These are phyloP conservation scores for Pseudovirgaria hyperparasitica DNA, from an alignment of 2,329 filamentous ascomycete species.

Conservation along the genomic window DNA sequence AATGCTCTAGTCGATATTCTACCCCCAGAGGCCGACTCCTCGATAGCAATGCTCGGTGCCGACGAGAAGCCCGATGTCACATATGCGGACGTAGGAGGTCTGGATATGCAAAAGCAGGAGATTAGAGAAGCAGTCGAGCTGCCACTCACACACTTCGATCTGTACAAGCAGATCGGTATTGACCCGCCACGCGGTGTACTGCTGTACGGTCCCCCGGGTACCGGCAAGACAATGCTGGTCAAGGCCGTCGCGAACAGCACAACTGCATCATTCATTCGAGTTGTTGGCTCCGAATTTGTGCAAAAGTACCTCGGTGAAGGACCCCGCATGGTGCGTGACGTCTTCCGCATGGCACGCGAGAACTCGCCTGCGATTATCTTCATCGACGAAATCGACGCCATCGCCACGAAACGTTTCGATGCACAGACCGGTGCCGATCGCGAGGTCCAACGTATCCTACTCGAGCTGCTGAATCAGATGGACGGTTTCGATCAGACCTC, in stretches of 20 bases:
- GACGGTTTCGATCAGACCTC: constrained; percentile 98
- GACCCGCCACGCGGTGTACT: constrained; percentile 94
- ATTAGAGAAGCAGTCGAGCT: constrained; percentile 96
- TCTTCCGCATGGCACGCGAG: constrained; percentile 97
- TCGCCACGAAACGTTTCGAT: constrained; percentile 98
- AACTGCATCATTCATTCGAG: constrained; percentile 94
- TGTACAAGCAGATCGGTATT: constrained; percentile 99
- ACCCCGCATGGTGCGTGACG: constrained; percentile 95
- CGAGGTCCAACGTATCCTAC: constrained; percentile 95
- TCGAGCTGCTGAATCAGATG: constrained; percentile 98
- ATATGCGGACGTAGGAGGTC: constrained; percentile 91
- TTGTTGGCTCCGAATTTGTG: constrained; percentile 96
- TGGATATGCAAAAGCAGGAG: constrained; percentile 99
- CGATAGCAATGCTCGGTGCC: constrained; percentile 92
- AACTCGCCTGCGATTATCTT: constrained; percentile 98
- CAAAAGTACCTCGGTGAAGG: constrained; percentile 98
- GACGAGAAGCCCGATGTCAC: constrained; percentile 98
- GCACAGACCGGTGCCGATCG: constrained; percentile 95
- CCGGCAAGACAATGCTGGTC: constrained; percentile 93
- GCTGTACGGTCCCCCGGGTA: constrained; percentile 90
- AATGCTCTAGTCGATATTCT: constrained; percentile 98
- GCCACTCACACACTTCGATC: constrained; percentile 91
- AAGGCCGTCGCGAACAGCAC: constrained; percentile 98
- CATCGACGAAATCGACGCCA: constrained; percentile 98
- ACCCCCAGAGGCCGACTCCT: constrained; percentile 96